These are phyloP conservation scores for Paraconiothyrium sp. DNA, from an alignment of 2,329 filamentous ascomycete genomes.

Conservation along the genomic window DNA sequence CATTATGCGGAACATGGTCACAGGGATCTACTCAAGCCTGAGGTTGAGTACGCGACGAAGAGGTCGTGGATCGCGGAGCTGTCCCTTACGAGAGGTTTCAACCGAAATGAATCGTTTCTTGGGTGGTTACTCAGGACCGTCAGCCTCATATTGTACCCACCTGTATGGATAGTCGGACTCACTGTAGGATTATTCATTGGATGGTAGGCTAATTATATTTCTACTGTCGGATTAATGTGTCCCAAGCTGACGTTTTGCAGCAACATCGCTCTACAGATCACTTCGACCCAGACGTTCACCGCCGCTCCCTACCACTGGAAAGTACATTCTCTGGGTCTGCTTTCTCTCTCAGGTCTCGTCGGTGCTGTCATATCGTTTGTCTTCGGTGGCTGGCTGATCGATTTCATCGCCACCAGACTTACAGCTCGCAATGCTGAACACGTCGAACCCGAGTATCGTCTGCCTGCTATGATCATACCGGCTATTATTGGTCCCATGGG, in stretches of 20 bases:
- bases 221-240: no score
- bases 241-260: background rate
- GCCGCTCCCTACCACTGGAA: conserved; percentile 23
- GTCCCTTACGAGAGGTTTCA: conserved; percentile 9
- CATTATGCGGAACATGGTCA: background rate
- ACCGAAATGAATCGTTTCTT: conserved; percentile 5
- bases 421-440: conserved; percentile 35
- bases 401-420: conserved; percentile 50
- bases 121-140: conserved; percentile 9
- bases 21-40: conserved; percentile 10
- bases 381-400: conserved; percentile 54
- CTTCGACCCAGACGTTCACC: conserved; percentile 11
- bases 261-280: conserved; percentile 12
- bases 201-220: background rate
- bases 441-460: conserved; percentile 40
- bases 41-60: conserved; percentile 7
- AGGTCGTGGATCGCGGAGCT: conserved; percentile 1
- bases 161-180: conserved; percentile 6
- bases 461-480: conserved; percentile 28
- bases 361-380: conserved; percentile 52
- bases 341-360: conserved; percentile 54
- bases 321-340: conserved; percentile 57
- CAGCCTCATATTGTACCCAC: conserved; percentile 3
- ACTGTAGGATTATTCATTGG: conserved; percentile 13
- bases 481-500: conserved; percentile 15